A percentile compares a stretch with the other conserved stretches of the same genome.
These are phyloP conservation scores for Phoma sp. DNA, from an alignment of 2,329 filamentous ascomycete species.

Conservation along the genomic window DNA sequence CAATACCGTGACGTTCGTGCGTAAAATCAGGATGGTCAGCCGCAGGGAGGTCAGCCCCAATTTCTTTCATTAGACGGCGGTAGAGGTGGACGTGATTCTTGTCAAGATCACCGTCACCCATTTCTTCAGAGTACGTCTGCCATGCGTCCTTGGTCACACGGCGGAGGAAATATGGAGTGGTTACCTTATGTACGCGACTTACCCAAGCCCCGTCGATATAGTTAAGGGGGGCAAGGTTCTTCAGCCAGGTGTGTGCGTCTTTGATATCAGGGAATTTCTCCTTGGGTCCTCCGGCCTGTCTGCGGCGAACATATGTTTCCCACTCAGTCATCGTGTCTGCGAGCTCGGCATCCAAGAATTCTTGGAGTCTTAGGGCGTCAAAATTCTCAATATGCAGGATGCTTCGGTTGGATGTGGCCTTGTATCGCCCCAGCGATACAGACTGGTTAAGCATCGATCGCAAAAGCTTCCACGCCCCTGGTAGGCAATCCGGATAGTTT, in stretches of 20 bases:
- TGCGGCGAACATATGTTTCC: conserved; percentile 46
- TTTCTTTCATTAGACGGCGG: conserved; percentile 41
- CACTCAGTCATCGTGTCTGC: no score
- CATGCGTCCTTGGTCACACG: conserved; percentile 54
- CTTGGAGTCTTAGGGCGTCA: no score
- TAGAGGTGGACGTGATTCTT: conserved; percentile 57
- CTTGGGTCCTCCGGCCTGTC: conserved; percentile 42
- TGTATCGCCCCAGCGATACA: no score
- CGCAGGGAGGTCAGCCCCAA: conserved; percentile 43
- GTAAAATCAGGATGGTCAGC: conserved; percentile 43
- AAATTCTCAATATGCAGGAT: no score
- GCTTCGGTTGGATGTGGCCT: no score
- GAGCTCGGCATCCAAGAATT: no score
- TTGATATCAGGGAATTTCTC: conserved; percentile 49
- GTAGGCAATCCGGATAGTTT: no score
- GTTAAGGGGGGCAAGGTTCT: conserved; percentile 54
- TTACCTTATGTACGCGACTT: conserved; percentile 55
- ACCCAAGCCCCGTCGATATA: conserved; percentile 61
- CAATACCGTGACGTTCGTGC: conserved; percentile 29
- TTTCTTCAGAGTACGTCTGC: conserved; percentile 60
- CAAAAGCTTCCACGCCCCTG: no score
- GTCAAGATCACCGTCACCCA: conserved; percentile 57
- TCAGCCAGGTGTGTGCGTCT: conserved; percentile 52
- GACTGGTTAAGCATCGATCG: no score
- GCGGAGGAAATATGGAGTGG: conserved; percentile 52